Percentiles rank a stretch among this genome's conserved stretches.
Evolutionary conservation across 352 stramenopile species (phyloP).

Genomic region (Phytophthora constricta): DNA sequence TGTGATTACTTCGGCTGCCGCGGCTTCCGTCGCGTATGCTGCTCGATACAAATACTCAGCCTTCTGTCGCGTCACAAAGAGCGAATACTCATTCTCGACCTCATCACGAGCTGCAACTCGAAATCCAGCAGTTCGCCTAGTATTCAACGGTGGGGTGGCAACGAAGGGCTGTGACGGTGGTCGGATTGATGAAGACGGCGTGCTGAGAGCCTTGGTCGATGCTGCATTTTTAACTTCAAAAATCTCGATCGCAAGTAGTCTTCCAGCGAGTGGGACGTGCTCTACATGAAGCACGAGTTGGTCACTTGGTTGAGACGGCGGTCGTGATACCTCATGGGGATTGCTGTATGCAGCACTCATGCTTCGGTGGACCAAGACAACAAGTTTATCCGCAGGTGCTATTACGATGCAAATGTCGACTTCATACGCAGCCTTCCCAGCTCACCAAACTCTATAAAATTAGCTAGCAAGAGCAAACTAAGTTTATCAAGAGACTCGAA

Average conservation of each 20-base stretch:
- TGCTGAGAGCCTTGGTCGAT: conserved; percentile 2
- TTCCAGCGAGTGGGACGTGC: conserved; percentile 41
- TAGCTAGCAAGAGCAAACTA: too few species aligned
- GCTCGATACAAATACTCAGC: conserved; percentile 51
- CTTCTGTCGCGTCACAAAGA: conserved; percentile 56
- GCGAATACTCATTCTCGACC: conserved; percentile 69
- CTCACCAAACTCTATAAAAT: too few species aligned
- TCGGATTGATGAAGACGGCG: conserved; percentile 14
- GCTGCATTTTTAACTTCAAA: conserved; percentile 37
- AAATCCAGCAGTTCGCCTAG: conserved; percentile 37
- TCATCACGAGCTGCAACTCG: conserved; percentile 67
- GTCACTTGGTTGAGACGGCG: conserved; percentile 25
- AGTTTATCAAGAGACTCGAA: too few species aligned
- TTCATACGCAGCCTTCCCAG: too few species aligned
- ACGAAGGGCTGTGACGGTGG: conserved; percentile 8
- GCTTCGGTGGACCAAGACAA: too few species aligned
- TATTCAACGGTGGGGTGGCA: conserved; percentile 1
- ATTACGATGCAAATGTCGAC: too few species aligned
- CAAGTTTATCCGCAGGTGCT: not conserved
- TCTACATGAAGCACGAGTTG: conserved; percentile 46
- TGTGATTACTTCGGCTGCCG: not conserved
- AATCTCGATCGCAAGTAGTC: conserved; percentile 43
- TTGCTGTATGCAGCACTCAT: conserved; percentile 20
- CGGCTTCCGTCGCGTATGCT: conserved; percentile 21
- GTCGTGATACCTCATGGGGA: not conserved